Base-by-base conservation (phyloP, 139 green algal genomes). In the Mesotaenium endlicherianum region DNA sequence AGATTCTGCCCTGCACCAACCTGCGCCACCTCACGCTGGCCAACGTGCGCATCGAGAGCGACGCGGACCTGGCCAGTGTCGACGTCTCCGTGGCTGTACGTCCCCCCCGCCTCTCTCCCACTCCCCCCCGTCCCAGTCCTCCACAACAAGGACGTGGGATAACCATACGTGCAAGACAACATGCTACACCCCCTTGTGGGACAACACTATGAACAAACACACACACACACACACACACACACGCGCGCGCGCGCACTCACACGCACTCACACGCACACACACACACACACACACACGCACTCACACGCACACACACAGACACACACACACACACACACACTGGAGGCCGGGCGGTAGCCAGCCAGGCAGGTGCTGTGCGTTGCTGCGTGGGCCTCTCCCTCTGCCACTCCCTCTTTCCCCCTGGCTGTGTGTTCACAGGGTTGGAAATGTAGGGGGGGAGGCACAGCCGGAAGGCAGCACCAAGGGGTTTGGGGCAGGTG, bases 11-110 rank as follows among this genome's bases (percentile, higher is more conserved):
- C 38, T 95, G 92, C 72, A 72, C 75, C 0, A 71, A 80, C 34
- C 90, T 97, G 75, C 90, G 91, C 26, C 91, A 91, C 69, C 86
- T 98, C 50, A 94, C 93, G 43, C 77, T 97, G 44, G 91, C 90
- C 59, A 95, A 95, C 67, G 90, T 90, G 70, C 75, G 75, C 36
- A 87, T 87, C 2, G 45, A 77, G 86, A 59, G 90, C 49, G 89
- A 90, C 16, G 81, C 92, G 68, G 75, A 90, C 34, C 68, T 94
- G 30, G 45, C 50, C 41, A 59, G 43, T 2, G 77, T 78, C 1
- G 85, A 87, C 1, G 75, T 79, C 26, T 70, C 40, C 31, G n/a
- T 81, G 71, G 77, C 47, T 41, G 47, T 86, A 31, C 20, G 76
- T 14, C 64, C 14, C 40, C 16, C 26, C 26, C 26, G 26, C 53